Base-by-base conservation (phyloP, 1,139 yeast genomes). In the Hyphopichia pseudoburtonii region DNA sequence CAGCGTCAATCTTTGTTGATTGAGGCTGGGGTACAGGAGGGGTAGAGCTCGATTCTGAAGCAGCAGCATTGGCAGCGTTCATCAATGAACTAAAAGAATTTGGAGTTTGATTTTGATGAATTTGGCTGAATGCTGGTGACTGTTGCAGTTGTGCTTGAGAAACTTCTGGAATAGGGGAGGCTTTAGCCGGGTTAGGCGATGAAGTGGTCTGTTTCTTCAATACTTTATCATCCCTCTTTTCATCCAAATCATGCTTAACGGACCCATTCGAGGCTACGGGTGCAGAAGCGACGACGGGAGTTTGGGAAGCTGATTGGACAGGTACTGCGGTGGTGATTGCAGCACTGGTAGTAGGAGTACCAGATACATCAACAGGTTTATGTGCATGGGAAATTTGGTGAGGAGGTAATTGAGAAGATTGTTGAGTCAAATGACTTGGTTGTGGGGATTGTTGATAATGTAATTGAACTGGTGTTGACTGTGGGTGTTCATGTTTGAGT, bases 211-310 rank as follows among this genome's bases (percentile, higher is more conserved):
- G 44, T 33, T 59, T 58, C 37, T 50, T 53, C 32, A 52, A 39
- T 10, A 51, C 45, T 38, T 62, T 63, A 39, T 61, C 43, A 30
- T 64, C 69, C 19, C 45, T 40, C 46, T 65, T 67, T 17, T 66
- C 71, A 7, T 69, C 74, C 40, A 69, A 59, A 34, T 68, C 73
- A 32, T 64, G 67, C 40, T 69, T 69, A 11, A 17, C 28, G 3
- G 34, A 16, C 17, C 36, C 41, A n/a, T 35, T 42, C 7, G 30
- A 18, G 11, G 34, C 30, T n/a, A 12, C 17, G 14, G 37, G 37
- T 18, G 30, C 31, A 17, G 26, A 14, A 23, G 12, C 26, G 12
- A 10, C 5, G 5, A 10, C 26, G n/a, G 26, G 26, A 23, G 26
- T n/a, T n/a, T n/a, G n/a, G n/a, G n/a, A n/a, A n/a, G n/a, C n/a